Percentiles rank a stretch among this genome's conserved stretches.
Evolutionary conservation across 2,329 filamentous ascomycete genomes (phyloP).

Genomic region (Cryphonectria carpinicola): DNA sequence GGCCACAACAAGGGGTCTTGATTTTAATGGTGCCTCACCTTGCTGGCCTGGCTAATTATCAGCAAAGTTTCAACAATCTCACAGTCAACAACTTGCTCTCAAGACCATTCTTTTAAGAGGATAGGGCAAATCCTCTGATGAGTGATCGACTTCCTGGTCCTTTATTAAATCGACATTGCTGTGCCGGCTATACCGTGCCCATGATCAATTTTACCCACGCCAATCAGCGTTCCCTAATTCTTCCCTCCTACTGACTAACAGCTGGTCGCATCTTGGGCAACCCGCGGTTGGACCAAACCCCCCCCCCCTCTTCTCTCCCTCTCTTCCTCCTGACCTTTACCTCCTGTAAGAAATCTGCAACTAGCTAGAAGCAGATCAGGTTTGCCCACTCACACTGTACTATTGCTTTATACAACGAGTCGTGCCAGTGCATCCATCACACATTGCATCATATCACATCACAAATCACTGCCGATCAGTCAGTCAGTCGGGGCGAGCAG

Average conservation of each 20-base stretch:
- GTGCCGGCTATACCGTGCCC: not conserved
- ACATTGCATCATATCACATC: slow-evolving; percentile 2
- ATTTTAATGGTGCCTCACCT: not conserved
- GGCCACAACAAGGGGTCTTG: slow-evolving; percentile 8
- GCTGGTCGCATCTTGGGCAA: not conserved
- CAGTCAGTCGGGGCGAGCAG: not conserved
- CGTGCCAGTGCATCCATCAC: slow-evolving; percentile 1
- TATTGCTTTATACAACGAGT: not conserved
- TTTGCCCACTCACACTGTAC: not conserved
- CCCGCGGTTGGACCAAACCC: not conserved
- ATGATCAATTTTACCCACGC: not conserved
- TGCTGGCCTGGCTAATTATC: not conserved
- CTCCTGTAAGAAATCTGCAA: slow-evolving; percentile 22
- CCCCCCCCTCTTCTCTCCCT: not conserved
- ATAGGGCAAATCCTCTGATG: slow-evolving; percentile 3
- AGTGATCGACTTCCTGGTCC: slow-evolving; percentile 1
- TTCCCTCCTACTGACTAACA: not conserved
- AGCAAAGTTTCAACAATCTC: not conserved
- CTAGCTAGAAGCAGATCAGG: slow-evolving; percentile 11
- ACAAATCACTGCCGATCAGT: not conserved
- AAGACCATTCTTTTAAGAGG: not conserved
- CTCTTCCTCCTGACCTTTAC: slow-evolving; percentile 22
- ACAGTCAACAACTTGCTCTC: not conserved
- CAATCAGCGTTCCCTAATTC: not conserved
- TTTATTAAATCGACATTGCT: not conserved